These are phyloP conservation scores for Myxozyma nipponensis DNA, from an alignment of 805 yeast species.

Conservation along the genomic window DNA sequence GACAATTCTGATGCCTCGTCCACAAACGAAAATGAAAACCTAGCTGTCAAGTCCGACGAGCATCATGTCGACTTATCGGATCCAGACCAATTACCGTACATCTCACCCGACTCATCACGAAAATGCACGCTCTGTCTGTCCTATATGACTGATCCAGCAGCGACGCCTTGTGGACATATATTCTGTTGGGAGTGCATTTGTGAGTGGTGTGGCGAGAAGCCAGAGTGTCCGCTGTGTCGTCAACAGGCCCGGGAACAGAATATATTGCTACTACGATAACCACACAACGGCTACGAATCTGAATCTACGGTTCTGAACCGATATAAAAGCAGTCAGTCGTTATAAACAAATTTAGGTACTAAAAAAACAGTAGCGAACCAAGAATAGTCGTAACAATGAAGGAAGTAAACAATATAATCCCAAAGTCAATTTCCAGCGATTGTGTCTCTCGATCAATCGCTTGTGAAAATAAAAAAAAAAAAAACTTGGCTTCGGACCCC, in stretches of 20 bases:
- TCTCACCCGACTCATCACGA: conserved; percentile 62
- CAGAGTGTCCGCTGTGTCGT: conserved; percentile 90
- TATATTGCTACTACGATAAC: conserved; percentile 49
- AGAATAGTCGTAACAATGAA: too few relatives aligned
- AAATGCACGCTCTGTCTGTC: conserved; percentile 82
- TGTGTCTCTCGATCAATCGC: too few relatives aligned
- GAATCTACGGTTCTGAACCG: too few relatives aligned
- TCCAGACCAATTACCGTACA: conserved; percentile 54
- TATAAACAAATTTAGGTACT: too few relatives aligned
- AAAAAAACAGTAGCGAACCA: too few relatives aligned
- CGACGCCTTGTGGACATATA: conserved; percentile 86
- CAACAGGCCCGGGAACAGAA: conserved; percentile 62
- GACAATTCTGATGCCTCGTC: background rate
- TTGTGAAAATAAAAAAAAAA: too few relatives aligned
- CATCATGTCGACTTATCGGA: conserved; percentile 52
- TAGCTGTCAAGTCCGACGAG: conserved; percentile 10
- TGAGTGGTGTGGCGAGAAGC: conserved; percentile 83
- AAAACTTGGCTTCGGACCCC: background rate
- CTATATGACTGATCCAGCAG: conserved; percentile 73
- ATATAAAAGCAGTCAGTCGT: too few relatives aligned
- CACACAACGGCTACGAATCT: too few relatives aligned
- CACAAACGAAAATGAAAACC: background rate
- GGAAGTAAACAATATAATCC: too few relatives aligned
- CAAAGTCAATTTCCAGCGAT: too few relatives aligned
- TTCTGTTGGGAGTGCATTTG: conserved; percentile 90